phyloP scores from a whole-genome alignment of 1,284 basidiomycete species.

The Leccinum brunneo-olivaceum region DNA sequence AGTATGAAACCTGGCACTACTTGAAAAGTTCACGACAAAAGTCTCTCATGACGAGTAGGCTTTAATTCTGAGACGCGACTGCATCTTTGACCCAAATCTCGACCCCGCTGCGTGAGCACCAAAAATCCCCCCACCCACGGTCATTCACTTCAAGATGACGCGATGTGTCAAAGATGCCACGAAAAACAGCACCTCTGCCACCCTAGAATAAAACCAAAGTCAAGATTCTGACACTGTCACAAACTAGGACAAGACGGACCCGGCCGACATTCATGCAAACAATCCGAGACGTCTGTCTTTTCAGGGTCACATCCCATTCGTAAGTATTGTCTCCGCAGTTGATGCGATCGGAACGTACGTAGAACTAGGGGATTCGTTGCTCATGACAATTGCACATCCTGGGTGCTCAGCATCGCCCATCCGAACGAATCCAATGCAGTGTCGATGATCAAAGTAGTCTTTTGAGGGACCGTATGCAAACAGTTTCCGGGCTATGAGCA shows the following conservation, averaged over 20 bases:
- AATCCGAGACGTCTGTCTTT: conserved; percentile 31
- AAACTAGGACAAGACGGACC: conserved; percentile 33
- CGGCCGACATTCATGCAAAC: conserved; percentile 59
- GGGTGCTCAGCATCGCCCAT: conserved; percentile 43
- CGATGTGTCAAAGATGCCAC: conserved; percentile 41
- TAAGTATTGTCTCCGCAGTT: conserved; percentile 21
- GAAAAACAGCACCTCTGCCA: conserved; percentile 37
- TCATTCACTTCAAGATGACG: conserved; percentile 38
- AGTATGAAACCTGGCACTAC: no score
- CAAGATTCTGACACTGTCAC: background rate
- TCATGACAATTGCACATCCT: conserved; percentile 66
- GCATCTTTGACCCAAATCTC: conserved; percentile 48
- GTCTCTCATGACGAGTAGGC: background rate
- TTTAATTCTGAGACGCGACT: no score
- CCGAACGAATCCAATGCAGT: conserved; percentile 72
- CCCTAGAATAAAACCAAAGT: conserved; percentile 11
- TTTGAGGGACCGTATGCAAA: conserved; percentile 57
- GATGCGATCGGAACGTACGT: conserved; percentile 11
- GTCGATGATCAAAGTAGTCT: conserved; percentile 52
- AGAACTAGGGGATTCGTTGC: conserved; percentile 38
- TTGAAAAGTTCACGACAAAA: no score
- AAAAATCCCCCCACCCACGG: conserved; percentile 56
- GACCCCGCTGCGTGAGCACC: conserved; percentile 44
- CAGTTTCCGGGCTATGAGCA: conserved; percentile 55
- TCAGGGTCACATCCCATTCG: background rate